Percentiles rank a stretch among this genome's conserved stretches.
phyloP scores from a whole-genome alignment of 78 protist genomes.

The Goniomonas avonlea region DNA sequence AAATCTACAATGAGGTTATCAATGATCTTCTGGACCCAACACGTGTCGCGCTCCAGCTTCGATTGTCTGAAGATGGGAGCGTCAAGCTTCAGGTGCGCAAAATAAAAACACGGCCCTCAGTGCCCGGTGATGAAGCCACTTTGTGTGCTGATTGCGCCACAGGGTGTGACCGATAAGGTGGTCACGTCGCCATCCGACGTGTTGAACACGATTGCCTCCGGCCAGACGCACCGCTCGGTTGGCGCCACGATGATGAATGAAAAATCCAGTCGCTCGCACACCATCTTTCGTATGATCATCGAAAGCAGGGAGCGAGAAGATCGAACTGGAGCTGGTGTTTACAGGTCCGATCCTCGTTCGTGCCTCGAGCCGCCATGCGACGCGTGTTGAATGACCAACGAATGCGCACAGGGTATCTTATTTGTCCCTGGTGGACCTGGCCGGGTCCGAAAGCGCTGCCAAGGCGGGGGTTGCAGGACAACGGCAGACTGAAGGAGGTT shows the following conservation, averaged over 20 bases:
- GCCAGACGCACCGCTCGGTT: slow-evolving; percentile 39
- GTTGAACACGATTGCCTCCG: background rate
- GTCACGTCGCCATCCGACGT: slow-evolving; percentile 8
- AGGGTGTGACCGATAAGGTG: slow-evolving; percentile 48
- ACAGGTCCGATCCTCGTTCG: no score
- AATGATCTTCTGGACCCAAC: slow-evolving; percentile 29
- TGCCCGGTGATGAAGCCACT: no score
- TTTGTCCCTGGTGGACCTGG: slow-evolving; percentile 82
- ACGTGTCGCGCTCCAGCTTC: background rate
- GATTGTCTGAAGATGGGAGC: no score
- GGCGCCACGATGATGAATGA: slow-evolving; percentile 80
- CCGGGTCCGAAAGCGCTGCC: slow-evolving; percentile 67
- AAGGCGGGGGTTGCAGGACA: background rate
- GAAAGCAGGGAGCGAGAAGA: slow-evolving; percentile 2
- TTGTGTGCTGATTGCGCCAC: no score
- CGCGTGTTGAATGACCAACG: no score
- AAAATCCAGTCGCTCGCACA: slow-evolving; percentile 39
- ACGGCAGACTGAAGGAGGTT: slow-evolving; percentile 63
- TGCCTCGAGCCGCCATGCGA: no score
- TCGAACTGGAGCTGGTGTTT: no score
- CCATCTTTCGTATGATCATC: slow-evolving; percentile 8
- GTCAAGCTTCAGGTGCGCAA: no score
- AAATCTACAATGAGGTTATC: slow-evolving; percentile 28
- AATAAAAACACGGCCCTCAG: no score
- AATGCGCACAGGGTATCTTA: no score